phyloP scores from a whole-genome alignment of 2,329 filamentous ascomycete species.

The Cryoendolithus antarcticus region DNA sequence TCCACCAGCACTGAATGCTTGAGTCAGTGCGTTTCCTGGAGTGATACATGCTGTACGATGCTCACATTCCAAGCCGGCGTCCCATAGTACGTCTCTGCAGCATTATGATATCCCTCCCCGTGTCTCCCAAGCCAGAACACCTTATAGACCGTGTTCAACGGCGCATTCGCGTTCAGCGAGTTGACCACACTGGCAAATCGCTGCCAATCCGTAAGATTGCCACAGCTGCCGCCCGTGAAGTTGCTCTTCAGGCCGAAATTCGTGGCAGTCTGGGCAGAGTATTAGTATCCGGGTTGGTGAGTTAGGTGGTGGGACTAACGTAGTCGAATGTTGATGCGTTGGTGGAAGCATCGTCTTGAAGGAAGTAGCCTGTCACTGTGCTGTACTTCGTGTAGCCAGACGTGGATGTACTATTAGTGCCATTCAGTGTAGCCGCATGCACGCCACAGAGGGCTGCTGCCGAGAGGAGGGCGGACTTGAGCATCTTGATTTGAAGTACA shows the following conservation, averaged over 20 bases:
- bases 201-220: slow-evolving; percentile 50
- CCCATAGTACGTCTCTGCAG: slow-evolving; percentile 53
- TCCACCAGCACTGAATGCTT: slow-evolving; percentile 44
- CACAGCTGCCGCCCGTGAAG: slow-evolving; percentile 41
- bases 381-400: slow-evolving; percentile 43
- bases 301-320: slow-evolving; percentile 27
- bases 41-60: slow-evolving; percentile 4
- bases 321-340: slow-evolving; percentile 50
- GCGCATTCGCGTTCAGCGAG: slow-evolving; percentile 40
- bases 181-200: slow-evolving; percentile 48
- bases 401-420: slow-evolving; percentile 5
- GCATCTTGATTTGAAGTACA: background rate
- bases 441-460: background rate
- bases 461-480: background rate
- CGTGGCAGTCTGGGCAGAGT: slow-evolving; percentile 34
- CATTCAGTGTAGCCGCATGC: slow-evolving; percentile 4
- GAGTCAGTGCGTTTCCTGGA: background rate
- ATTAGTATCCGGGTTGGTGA: background rate
- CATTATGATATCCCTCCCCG: slow-evolving; percentile 54
- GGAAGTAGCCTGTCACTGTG: slow-evolving; percentile 49
- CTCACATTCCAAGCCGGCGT: slow-evolving; percentile 56
- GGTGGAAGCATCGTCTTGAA: slow-evolving; percentile 49
- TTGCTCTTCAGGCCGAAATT: slow-evolving; percentile 57
- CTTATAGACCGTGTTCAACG: slow-evolving; percentile 49
- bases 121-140: slow-evolving; percentile 60